Conservation (phyloP, 1,139 yeast genomes). For the Scheffersomyces lignicola region DNA sequence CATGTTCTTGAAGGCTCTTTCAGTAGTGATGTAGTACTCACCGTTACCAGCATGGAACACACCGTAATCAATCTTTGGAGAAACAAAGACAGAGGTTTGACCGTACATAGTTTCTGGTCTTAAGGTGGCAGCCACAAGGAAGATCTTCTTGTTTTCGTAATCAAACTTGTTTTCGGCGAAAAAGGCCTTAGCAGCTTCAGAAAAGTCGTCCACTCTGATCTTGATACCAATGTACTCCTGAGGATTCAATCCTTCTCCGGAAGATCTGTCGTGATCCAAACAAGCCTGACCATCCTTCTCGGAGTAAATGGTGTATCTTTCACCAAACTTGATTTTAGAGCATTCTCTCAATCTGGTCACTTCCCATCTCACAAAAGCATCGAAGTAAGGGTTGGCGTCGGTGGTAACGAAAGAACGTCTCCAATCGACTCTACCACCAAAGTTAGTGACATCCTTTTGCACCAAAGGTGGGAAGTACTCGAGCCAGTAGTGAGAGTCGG, state of each 20-base stretch:
- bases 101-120: conserved; percentile 99
- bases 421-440: conserved; percentile 98
- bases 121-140: conserved; percentile 91
- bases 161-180: conserved; percentile 52
- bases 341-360: conserved; percentile 82
- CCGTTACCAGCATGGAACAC: conserved; percentile 82
- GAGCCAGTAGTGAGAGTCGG: conserved; percentile 89
- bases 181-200: conserved; percentile 51
- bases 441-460: conserved; percentile 71
- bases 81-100: conserved; percentile 96
- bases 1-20: conserved; percentile 98
- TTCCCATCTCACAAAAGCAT: conserved; percentile 95
- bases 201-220: conserved; percentile 67
- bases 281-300: conserved; percentile 99
- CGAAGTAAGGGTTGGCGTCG: conserved; percentile 92
- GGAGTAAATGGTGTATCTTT: conserved; percentile 95
- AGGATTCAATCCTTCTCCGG: conserved; percentile 96
- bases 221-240: conserved; percentile 96
- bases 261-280: conserved; percentile 97
- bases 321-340: conserved; percentile 96
- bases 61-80: conserved; percentile 93
- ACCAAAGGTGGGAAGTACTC: conserved; percentile 89
- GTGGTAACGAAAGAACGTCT: conserved; percentile 96
- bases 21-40: conserved; percentile 81
- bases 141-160: conserved; percentile 59